Conservation (phyloP, 192 early-diverging fungal genomes). For the Powellomyces hirtus region DNA sequence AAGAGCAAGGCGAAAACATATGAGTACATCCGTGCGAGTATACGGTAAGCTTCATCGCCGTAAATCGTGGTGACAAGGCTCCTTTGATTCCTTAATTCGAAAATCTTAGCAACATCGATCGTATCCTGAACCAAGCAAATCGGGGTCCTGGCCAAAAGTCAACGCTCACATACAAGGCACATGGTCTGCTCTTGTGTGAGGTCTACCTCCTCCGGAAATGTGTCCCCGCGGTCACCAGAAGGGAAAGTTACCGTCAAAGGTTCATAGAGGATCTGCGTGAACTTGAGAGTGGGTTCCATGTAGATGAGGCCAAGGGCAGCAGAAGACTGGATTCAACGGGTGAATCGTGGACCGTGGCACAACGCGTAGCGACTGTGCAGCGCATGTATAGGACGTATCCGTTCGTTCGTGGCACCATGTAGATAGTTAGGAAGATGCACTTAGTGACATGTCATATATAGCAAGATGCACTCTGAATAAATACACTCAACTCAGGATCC, state of each 20-base stretch:
- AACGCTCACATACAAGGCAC: constrained; percentile 50
- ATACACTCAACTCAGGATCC: too few species aligned
- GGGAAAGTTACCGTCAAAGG: constrained; percentile 49
- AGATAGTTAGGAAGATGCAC: too few species aligned
- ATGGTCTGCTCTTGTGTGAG: constrained; percentile 67
- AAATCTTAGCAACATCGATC: constrained; percentile 48
- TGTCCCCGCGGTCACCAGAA: constrained; percentile 42
- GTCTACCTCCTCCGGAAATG: constrained; percentile 56
- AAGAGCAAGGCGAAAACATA: constrained; percentile 38
- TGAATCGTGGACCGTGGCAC: constrained; percentile 41
- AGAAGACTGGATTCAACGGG: constrained; percentile 7
- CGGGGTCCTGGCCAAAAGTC: neutral
- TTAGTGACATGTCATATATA: too few species aligned
- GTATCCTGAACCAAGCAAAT: constrained; percentile 48
- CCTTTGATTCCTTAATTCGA: neutral
- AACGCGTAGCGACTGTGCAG: constrained; percentile 56
- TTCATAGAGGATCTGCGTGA: constrained; percentile 81
- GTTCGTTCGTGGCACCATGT: constrained; percentile 34
- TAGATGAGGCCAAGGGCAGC: neutral
- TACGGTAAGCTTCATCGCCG: constrained; percentile 27
- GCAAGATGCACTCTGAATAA: too few species aligned
- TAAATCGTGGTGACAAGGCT: neutral
- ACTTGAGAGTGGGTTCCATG: constrained; percentile 56
- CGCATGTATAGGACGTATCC: constrained; percentile 68
- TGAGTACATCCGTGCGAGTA: constrained; percentile 48